phyloP scores from a whole-genome alignment of 306 rosid genomes.

The Sicyos edulis region DNA sequence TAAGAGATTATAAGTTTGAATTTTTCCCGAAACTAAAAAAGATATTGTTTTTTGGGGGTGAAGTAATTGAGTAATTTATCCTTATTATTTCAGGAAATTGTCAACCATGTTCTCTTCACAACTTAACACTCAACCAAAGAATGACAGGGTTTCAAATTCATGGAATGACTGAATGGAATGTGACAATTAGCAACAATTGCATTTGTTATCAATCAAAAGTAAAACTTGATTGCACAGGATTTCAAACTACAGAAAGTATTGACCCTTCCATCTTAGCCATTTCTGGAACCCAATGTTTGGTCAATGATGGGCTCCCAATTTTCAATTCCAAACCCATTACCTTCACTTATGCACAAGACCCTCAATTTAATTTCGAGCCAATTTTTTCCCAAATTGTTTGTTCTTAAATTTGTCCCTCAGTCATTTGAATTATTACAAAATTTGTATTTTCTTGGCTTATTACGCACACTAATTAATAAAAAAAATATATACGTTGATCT shows the following conservation, averaged over 20 bases:
- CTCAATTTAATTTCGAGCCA: conserved; percentile 13
- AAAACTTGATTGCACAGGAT: conserved; percentile 28
- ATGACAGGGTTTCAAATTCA: conserved; percentile 27
- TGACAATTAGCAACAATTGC: conserved; percentile 28
- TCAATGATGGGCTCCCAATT: conserved; percentile 31
- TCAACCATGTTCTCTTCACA: conserved; percentile 16
- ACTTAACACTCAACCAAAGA: conserved; percentile 21
- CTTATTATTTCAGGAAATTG: conserved; percentile 22
- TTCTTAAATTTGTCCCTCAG: conserved; percentile 18
- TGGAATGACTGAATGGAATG: conserved; percentile 33
- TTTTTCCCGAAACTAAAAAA: too few relatives aligned
- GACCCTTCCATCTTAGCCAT: conserved; percentile 27
- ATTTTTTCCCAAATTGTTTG: conserved; percentile 23
- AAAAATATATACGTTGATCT: too few relatives aligned
- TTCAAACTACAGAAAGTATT: conserved; percentile 17
- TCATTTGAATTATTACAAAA: too few relatives aligned
- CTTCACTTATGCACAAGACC: conserved; percentile 26
- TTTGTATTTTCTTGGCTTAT: too few relatives aligned
- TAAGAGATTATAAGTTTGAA: too few relatives aligned
- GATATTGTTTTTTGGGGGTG: too few relatives aligned
- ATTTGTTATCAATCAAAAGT: conserved; percentile 24
- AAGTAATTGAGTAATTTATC: too few relatives aligned
- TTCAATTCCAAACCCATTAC: not conserved
- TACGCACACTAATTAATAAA: too few relatives aligned
- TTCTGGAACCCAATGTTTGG: conserved; percentile 6